Conservation (phyloP, 2,329 filamentous ascomycete species). For the Cladosporium sp. region DNA sequence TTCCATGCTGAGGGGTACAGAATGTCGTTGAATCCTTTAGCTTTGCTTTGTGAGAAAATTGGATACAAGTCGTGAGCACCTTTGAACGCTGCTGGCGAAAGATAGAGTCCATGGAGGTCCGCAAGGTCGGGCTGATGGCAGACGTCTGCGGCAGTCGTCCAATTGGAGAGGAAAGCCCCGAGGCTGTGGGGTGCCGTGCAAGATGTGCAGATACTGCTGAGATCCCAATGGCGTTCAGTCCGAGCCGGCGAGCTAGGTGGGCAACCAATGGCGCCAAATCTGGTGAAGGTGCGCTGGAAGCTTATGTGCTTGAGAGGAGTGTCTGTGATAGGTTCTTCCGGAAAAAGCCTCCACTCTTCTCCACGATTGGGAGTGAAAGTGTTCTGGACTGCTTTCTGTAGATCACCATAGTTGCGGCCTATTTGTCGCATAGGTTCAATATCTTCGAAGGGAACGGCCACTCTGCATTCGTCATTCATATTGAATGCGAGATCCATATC, state of each 20-base stretch:
- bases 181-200: slow-evolving; percentile 63
- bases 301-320: slow-evolving; percentile 29
- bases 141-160: slow-evolving; percentile 60
- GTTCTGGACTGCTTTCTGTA: slow-evolving; percentile 17
- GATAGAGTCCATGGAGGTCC: slow-evolving; percentile 68
- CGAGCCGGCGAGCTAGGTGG: slow-evolving; percentile 58
- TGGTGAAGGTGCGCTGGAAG: slow-evolving; percentile 34
- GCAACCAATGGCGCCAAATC: slow-evolving; percentile 46
- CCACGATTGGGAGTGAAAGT: slow-evolving; percentile 37
- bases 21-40: slow-evolving; percentile 70
- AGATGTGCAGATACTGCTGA: slow-evolving; percentile 58
- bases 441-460: slow-evolving; percentile 50
- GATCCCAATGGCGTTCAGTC: slow-evolving; percentile 59
- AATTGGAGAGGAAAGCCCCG: slow-evolving; percentile 63
- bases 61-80: slow-evolving; percentile 64
- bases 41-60: slow-evolving; percentile 72
- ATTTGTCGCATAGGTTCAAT: slow-evolving; percentile 35
- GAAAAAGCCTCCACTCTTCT: slow-evolving; percentile 35
- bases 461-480: slow-evolving; percentile 56
- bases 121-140: slow-evolving; percentile 76
- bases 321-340: slow-evolving; percentile 26
- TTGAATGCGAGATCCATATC: slow-evolving; percentile 64
- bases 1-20: slow-evolving; percentile 65
- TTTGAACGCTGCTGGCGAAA: slow-evolving; percentile 59
- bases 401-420: slow-evolving; percentile 22